Conservation (phyloP, 2,329 filamentous ascomycete genomes). For the Fusarium pininemorale region DNA sequence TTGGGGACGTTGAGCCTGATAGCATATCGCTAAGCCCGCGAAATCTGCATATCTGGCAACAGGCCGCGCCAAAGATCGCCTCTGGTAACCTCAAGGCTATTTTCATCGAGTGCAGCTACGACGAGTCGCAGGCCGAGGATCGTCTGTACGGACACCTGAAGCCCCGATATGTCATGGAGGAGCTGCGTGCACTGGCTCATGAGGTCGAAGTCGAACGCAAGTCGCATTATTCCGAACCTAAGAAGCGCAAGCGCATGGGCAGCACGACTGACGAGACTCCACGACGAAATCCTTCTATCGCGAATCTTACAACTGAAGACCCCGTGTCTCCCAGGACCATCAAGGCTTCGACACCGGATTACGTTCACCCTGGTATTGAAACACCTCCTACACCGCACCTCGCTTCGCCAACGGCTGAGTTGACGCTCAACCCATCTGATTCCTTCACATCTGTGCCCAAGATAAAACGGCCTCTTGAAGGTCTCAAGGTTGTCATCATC, state of each 20-base stretch:
- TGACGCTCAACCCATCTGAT: slow-evolving; percentile 53
- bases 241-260: slow-evolving; percentile 72
- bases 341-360: slow-evolving; percentile 37
- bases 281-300: slow-evolving; percentile 35
- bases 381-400: slow-evolving; percentile 59
- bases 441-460: slow-evolving; percentile 33
- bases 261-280: slow-evolving; percentile 35
- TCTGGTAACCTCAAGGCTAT: slow-evolving; percentile 78
- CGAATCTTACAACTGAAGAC: slow-evolving; percentile 49
- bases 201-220: slow-evolving; percentile 69
- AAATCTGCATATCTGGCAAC: slow-evolving; percentile 84
- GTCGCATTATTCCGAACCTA: slow-evolving; percentile 52
- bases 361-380: slow-evolving; percentile 37
- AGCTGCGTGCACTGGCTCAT: slow-evolving; percentile 75
- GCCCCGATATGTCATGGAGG: slow-evolving; percentile 81
- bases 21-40: slow-evolving; percentile 82
- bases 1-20: slow-evolving; percentile 96
- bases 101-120: slow-evolving; percentile 96
- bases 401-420: slow-evolving; percentile 58
- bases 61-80: slow-evolving; percentile 86
- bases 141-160: slow-evolving; percentile 89
- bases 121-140: slow-evolving; percentile 79
- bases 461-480: slow-evolving; percentile 65
- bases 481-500: slow-evolving; percentile 85
- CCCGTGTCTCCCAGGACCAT: slow-evolving; percentile 63